Evolutionary conservation across 306 rosid genomes (phyloP), one percentile per base, ranked within the genome.

Genomic region (Casuarina glauca): DNA sequence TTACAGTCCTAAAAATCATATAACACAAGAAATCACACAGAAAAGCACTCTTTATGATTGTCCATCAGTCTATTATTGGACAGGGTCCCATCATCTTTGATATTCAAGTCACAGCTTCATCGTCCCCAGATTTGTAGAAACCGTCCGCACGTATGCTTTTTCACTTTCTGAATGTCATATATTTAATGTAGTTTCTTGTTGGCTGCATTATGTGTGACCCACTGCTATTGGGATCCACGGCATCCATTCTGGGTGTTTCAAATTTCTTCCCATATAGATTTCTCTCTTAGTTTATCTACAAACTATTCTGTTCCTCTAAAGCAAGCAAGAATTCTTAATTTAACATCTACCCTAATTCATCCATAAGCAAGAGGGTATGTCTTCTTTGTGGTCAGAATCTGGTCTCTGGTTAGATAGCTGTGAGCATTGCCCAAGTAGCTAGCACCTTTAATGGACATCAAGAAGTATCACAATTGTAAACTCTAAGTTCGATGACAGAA

Each of bases 391-490:
- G 3, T 19, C 63, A 57, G 63, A 57, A 20, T 57, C 38, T 26
- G 26, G 26, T 42, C 54, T 42, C 16, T 78, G 10, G n/a, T 72
- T 55, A 51, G 66, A 32, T 77, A 54, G 44, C 53, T 69, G 11
- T 48, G 3, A 48, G 15, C 1, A 9, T 54, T 15, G 43, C 78
- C 73, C 79, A 52, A 62, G 54, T 53, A 32, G 73, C 68, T 53
- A 32, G 73, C 68, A 73, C 72, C 55, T 66, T 82, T 74, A 67
- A 58, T 73, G 67, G 72, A 55, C 68, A 67, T 67, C 41, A 82
- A 73, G 52, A 44, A 44, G 54, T 70, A 66, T 66, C 39, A 53
- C 11, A 73, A 35, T 72, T 79, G 51, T 9, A 52, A 54, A 58
- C 3, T 9, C 12, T 15, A 19, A 6, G 46, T 62, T 75, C 46